phyloP scores from a whole-genome alignment of 768 basidiomycete genomes.

The Suillus weaverae region DNA sequence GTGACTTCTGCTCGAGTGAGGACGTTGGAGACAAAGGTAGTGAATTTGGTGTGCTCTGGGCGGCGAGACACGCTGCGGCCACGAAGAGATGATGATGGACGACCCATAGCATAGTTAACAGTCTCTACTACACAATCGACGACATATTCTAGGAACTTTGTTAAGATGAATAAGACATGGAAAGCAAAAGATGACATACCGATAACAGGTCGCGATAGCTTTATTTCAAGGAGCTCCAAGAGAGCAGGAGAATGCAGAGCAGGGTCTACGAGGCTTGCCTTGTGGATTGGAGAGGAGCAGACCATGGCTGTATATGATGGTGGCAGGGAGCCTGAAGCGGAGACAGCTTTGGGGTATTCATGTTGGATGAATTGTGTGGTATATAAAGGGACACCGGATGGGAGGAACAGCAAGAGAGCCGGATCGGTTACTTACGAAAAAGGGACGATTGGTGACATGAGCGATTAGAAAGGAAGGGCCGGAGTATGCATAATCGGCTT shows the following conservation, averaged over 20 bases:
- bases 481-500: conserved; percentile 1
- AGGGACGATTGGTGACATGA: conserved; percentile 23
- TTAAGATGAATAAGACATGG: not conserved
- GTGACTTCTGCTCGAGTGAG: conserved; percentile 73
- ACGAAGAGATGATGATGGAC: conserved; percentile 53
- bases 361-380: conserved; percentile 15
- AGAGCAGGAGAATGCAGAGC: conserved; percentile 63
- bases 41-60: conserved; percentile 57
- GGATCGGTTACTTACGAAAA: conserved; percentile 34
- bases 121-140: conserved; percentile 70
- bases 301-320: conserved; percentile 15
- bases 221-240: conserved; percentile 66
- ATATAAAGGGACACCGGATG: conserved; percentile 32
- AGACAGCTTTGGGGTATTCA: conserved; percentile 8
- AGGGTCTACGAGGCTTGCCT: conserved; percentile 61
- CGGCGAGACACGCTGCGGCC: conserved; percentile 49
- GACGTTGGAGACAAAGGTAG: conserved; percentile 65
- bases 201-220: conserved; percentile 59
- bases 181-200: conserved; percentile 44
- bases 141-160: conserved; percentile 55
- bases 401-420: conserved; percentile 29
- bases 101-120: conserved; percentile 76
- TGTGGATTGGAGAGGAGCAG: conserved; percentile 38
- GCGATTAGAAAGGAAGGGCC: conserved; percentile 28
- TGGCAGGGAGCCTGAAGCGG: conserved; percentile 4